Evolutionary conservation across 441 rosid genomes (phyloP), one percentile per base, ranked within the genome.

Genomic region (Viola pubescens): DNA sequence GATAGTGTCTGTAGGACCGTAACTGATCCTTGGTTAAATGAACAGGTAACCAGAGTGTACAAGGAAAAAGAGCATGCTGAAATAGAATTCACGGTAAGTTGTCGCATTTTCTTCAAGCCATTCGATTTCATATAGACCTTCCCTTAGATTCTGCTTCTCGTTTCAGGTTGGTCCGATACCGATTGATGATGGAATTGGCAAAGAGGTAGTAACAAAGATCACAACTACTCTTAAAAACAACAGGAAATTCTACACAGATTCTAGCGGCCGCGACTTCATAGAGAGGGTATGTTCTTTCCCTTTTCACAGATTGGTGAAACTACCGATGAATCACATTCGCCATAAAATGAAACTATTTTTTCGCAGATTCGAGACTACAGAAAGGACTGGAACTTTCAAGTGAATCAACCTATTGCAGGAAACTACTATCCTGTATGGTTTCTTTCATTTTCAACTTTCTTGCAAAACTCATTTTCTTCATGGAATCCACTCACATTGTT

Each of bases 201-300:
- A 94, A 76, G 98, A 94, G 69, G 83, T 94, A 37, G 85, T 79
- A 52, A 76, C 98, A 38, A 87, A 88, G 71, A 79, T 94, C 69
- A 78, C 89, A 54, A 86, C 95, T 14, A 61, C 83, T 60, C 62
- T 88, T 74, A 66, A 79, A 63, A 89, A 72, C 72, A 79, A 81
- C 65, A 86, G 78, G 75, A 88, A 86, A 62, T 92, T 92, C 79
- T 92, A 81, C 76, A 86, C 98, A 14, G 98, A 92, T 72, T 87
- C 98, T 12, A 89, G 74, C 74, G 98, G 97, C 44, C 94, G 98
- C 42, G 98, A 92, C 68, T 92, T 89, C 70, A 83, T 94, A 52
- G 78, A 84, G 81, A 75, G 97, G 91, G 98, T 88, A 77, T 9
- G 63, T 56, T 66, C n/a, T 55, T 19, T 34, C 48, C 11, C 49